Base-by-base conservation (phyloP, 768 basidiomycete genomes). In the Sarcodon sp. region DNA sequence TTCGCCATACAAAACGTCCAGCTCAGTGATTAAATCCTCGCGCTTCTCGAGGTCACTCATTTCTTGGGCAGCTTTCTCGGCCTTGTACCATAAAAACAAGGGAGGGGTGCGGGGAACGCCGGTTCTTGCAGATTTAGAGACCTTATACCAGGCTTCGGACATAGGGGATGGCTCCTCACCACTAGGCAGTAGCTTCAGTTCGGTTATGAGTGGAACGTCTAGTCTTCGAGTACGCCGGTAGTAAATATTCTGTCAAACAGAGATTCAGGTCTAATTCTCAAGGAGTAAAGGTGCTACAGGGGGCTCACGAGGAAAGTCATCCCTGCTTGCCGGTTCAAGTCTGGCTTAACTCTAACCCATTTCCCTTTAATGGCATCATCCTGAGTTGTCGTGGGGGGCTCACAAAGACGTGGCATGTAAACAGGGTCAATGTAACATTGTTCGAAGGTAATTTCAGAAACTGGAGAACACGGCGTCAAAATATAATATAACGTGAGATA, bases 1-100 rank as follows among this genome's bases (percentile, higher is more conserved):
- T 48, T 90, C 82, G 4, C 94, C 94, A 58, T 79, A 96, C 0
- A 89, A 64, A 3, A 97, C 72, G 58, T 98, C 93, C n/a, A 98
- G 52, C 62, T 98, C 92, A 0, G 92, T 97, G 56, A 98, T 77
- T 21, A 91, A 65, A 38, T 81, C 62, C 45, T 63, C 68, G 33
- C 69, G 59, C 51, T 72, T 70, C 54, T 84, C 76, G 36, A 72
- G 71, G 7, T 67, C 47, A n/a, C 64, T 67, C 76, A 87, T 79
- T 16, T 80, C 70, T 12, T 65, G 66, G 35, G 77, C 65, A 1
- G 81, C 76, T 57, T 85, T 84, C 6, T 78, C 82, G 7, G 71
- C 62, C 53, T 73, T 74, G 66, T 90, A 93, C 88, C 90, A 96
- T 15, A 94, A 57, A 59, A 69, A 84, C 10, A 87, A 66, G 3